These are phyloP conservation scores for Aspergillus ostianus DNA, from an alignment of 495 filamentous ascomycete genomes.

Conservation along the genomic window DNA sequence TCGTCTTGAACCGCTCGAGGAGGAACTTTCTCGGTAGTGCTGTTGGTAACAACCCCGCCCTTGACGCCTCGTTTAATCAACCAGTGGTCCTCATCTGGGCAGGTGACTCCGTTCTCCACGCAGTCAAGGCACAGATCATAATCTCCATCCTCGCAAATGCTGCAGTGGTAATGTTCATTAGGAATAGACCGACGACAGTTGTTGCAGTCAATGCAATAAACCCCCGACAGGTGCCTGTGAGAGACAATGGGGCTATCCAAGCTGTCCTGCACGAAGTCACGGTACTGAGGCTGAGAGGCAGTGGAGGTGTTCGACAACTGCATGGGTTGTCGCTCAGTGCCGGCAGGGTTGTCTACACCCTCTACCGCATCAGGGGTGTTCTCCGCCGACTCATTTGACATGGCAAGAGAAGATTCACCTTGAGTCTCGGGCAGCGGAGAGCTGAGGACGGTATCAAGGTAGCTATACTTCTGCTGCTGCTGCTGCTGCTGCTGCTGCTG, in stretches of 20 bases:
- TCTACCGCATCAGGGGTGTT: background rate
- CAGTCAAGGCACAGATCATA: constrained; percentile 89
- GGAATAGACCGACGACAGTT: constrained; percentile 74
- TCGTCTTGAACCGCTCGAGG: constrained; percentile 49
- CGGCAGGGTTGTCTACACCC: constrained; percentile 4
- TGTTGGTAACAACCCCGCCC: constrained; percentile 75
- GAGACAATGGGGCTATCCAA: constrained; percentile 30
- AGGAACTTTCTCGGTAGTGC: constrained; percentile 74
- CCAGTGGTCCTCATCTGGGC: constrained; percentile 79
- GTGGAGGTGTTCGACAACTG: constrained; percentile 8
- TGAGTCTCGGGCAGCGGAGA: constrained; percentile 27
- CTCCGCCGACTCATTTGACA: constrained; percentile 4
- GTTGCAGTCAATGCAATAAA: constrained; percentile 85
- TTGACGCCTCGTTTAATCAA: constrained; percentile 85
- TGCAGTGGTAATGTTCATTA: constrained; percentile 90
- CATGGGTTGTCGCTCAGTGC: constrained; percentile 6
- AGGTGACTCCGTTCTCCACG: constrained; percentile 70
- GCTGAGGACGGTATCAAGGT: constrained; percentile 45
- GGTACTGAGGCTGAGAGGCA: constrained; percentile 24
- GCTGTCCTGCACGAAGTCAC: constrained; percentile 32
- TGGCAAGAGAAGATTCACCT: constrained; percentile 13
- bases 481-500: constrained; percentile 15
- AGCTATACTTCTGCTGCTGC: constrained; percentile 34
- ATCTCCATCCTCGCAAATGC: constrained; percentile 87
- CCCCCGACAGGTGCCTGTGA: constrained; percentile 32